Percentiles rank a stretch among this genome's conserved stretches.
phyloP scores from a whole-genome alignment of 73 alveolate genomes.

The Stentor roeselii region DNA sequence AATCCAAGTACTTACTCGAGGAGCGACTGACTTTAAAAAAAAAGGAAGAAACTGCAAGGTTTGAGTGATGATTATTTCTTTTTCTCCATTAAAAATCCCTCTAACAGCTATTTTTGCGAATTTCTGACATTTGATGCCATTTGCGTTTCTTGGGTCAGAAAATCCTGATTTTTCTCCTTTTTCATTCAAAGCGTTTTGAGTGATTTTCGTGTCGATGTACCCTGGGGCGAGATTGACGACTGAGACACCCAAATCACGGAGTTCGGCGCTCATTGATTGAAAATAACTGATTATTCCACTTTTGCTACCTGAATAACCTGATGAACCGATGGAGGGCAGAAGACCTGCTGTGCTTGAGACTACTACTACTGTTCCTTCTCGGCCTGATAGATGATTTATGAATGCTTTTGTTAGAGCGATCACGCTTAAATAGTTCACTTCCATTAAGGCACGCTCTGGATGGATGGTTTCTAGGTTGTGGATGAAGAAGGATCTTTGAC shows the following conservation, averaged over 20 bases:
- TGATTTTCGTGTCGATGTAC: slow-evolving; percentile 30
- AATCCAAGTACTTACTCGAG: too few relatives aligned
- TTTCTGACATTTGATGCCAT: slow-evolving; percentile 27
- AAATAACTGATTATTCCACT: slow-evolving; percentile 28
- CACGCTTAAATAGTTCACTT: slow-evolving; percentile 27
- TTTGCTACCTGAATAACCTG: slow-evolving; percentile 33
- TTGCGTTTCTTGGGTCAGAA: not conserved
- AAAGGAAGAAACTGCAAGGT: too few relatives aligned
- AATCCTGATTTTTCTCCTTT: slow-evolving; percentile 27
- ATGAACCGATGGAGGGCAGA: slow-evolving; percentile 22
- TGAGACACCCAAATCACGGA: not conserved
- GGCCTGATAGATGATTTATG: not conserved
- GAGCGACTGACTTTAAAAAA: too few relatives aligned
- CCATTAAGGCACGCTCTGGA: slow-evolving; percentile 2
- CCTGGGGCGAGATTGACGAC: slow-evolving; percentile 39
- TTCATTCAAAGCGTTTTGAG: slow-evolving; percentile 24
- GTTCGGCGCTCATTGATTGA: slow-evolving; percentile 32
- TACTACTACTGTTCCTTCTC: slow-evolving; percentile 23
- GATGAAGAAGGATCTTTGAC: slow-evolving; percentile 21
- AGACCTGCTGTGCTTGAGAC: slow-evolving; percentile 34
- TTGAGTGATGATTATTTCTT: too few relatives aligned
- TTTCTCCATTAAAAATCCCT: slow-evolving; percentile 25
- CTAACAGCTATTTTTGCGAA: slow-evolving; percentile 24
- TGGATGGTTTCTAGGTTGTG: not conserved
- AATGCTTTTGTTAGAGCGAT: slow-evolving; percentile 31